Percentiles rank a stretch among this genome's conserved stretches.
Conservation (phyloP, 2,329 filamentous ascomycete genomes). For the Stachybotrys elegans region DNA sequence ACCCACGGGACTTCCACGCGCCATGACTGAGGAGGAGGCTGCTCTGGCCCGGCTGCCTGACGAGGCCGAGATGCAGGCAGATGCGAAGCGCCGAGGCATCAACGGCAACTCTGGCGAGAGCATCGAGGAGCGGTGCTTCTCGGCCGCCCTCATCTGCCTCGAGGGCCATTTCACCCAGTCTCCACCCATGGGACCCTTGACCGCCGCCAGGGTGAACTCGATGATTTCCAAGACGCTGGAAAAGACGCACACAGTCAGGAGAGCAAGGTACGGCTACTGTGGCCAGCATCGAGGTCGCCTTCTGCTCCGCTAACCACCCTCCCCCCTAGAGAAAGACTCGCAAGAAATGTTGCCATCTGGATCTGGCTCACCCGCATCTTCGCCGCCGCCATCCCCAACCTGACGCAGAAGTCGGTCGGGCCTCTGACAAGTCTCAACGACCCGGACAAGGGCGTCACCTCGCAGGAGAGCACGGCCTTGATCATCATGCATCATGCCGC, state of each 20-base stretch:
- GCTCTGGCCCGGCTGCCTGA: too few relatives aligned
- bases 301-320: constrained; percentile 9
- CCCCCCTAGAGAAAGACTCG: constrained; percentile 49
- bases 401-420: constrained; percentile 55
- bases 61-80: constrained; percentile 11
- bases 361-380: constrained; percentile 60
- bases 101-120: too few relatives aligned
- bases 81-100: too few relatives aligned
- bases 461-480: constrained; percentile 56
- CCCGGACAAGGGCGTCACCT: constrained; percentile 51
- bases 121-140: constrained; percentile 61
- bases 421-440: constrained; percentile 48
- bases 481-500: constrained; percentile 58
- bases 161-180: constrained; percentile 56
- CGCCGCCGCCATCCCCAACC: constrained; percentile 53
- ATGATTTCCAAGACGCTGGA: constrained; percentile 58
- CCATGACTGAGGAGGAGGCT: too few relatives aligned
- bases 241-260: constrained; percentile 57
- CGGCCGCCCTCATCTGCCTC: constrained; percentile 54
- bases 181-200: constrained; percentile 52
- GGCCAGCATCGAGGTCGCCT: neutral
- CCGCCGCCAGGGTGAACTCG: constrained; percentile 47
- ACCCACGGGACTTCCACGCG: too few relatives aligned
- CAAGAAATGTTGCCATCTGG: constrained; percentile 61
- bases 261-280: constrained; percentile 44